phyloP scores from a whole-genome alignment of 148 eudicot genomes.

The Polygonum aviculare region DNA sequence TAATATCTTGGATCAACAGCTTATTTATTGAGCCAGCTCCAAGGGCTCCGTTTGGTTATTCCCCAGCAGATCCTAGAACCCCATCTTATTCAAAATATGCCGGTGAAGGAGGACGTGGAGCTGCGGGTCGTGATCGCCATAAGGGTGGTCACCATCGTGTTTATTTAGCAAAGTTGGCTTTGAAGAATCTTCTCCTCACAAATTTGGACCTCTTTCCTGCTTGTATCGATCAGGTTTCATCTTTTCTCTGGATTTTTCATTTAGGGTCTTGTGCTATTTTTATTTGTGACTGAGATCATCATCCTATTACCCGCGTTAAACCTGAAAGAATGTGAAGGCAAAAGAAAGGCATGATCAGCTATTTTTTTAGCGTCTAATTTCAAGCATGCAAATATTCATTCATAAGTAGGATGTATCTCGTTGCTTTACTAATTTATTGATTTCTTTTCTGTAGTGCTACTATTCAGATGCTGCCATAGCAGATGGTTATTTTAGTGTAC shows the following conservation, averaged over 20 bases:
- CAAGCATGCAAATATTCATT: too few relatives aligned
- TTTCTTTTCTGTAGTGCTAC: constrained; percentile 60
- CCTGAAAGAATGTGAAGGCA: too few relatives aligned
- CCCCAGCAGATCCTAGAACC: constrained; percentile 99
- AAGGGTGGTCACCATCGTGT: constrained; percentile 92
- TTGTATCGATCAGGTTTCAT: constrained; percentile 93
- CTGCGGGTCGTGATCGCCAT: constrained; percentile 81
- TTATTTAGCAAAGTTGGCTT: constrained; percentile 81
- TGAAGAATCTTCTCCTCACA: constrained; percentile 89
- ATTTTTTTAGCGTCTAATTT: too few relatives aligned
- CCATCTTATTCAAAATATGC: constrained; percentile 83
- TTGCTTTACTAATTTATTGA: constrained; percentile 4
- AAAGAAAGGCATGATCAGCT: too few relatives aligned
- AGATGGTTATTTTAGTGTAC: constrained; percentile 97
- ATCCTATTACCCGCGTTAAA: too few relatives aligned
- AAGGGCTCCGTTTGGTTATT: constrained; percentile 93
- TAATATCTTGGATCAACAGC: constrained; percentile 95
- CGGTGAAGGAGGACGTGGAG: constrained; percentile 80
- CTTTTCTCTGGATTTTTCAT: neutral
- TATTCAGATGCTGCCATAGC: constrained; percentile 98
- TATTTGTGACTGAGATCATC: neutral
- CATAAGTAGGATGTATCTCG: neutral
- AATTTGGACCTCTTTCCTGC: constrained; percentile 97
- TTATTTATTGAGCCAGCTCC: constrained; percentile 94
- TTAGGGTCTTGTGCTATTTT: neutral